Conservation (phyloP, 306 rosid genomes). For the Dryas drummondii region DNA sequence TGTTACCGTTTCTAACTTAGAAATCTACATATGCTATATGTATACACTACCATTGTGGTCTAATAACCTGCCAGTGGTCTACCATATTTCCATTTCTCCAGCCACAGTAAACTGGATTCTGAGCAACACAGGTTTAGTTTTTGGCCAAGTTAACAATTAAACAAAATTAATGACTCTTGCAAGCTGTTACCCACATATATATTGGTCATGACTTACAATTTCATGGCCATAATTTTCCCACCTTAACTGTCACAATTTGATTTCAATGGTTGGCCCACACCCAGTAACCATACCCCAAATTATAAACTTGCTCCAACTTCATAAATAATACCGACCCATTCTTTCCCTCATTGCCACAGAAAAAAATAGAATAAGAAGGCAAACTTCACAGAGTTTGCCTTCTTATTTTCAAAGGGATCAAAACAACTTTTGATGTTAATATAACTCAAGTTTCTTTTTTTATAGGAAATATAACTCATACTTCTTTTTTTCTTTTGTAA, state of each 20-base stretch:
- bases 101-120: not conserved
- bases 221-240: not conserved
- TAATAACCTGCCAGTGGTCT: not conserved
- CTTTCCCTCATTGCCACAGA: not conserved
- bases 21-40: not conserved
- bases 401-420: not conserved
- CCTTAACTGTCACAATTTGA: not conserved
- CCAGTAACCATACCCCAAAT: not conserved
- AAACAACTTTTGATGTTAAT: not conserved
- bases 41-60: not conserved
- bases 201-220: too few species aligned
- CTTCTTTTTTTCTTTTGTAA: not conserved
- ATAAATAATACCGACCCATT: not conserved
- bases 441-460: not conserved
- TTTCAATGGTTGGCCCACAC: not conserved
- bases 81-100: not conserved
- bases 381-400: not conserved
- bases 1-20: not conserved
- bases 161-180: slow-evolving; percentile 2
- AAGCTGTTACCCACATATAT: not conserved
- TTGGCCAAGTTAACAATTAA: not conserved
- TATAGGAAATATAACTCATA: not conserved
- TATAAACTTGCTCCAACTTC: not conserved
- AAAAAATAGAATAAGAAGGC: not conserved
- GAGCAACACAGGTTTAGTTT: slow-evolving; percentile 5